A percentile compares a stretch with the other conserved stretches of the same genome.
These are phyloP conservation scores for Tulasnella sp. DNA, from an alignment of 768 basidiomycete genomes.

Conservation along the genomic window DNA sequence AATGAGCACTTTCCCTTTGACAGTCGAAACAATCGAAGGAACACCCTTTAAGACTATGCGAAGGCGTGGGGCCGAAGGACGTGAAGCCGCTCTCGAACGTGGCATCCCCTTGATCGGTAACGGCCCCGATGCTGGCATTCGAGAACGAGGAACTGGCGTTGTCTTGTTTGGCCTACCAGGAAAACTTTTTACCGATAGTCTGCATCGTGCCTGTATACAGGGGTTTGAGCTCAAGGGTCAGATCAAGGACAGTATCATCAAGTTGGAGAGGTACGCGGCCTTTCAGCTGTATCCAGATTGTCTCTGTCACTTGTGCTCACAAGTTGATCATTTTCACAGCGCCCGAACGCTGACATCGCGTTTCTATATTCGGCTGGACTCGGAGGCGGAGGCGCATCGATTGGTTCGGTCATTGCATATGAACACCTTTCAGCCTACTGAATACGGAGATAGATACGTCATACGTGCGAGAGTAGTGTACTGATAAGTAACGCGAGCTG, in stretches of 20 bases:
- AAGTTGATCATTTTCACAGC: no score
- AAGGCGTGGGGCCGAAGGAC: conserved; percentile 34
- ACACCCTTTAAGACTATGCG: conserved; percentile 12
- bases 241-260: neutral
- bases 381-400: conserved; percentile 56
- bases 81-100: conserved; percentile 31
- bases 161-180: conserved; percentile 54
- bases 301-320: no score
- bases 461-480: conserved; percentile 43
- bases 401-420: conserved; percentile 54
- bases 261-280: neutral
- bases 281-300: no score
- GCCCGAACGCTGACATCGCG: conserved; percentile 14
- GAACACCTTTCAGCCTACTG: conserved; percentile 36
- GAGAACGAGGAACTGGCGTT: conserved; percentile 42
- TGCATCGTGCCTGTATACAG: conserved; percentile 35
- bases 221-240: conserved; percentile 27
- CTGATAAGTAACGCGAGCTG: conserved; percentile 26
- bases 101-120: conserved; percentile 29
- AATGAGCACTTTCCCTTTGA: conserved; percentile 38
- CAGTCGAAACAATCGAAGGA: neutral
- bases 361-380: conserved; percentile 41
- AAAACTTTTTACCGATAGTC: conserved; percentile 28
- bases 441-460: conserved; percentile 32
- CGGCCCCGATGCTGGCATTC: conserved; percentile 45